Base-by-base conservation (phyloP, 805 yeast species). In the Sugiyamaella lignohabitans region DNA sequence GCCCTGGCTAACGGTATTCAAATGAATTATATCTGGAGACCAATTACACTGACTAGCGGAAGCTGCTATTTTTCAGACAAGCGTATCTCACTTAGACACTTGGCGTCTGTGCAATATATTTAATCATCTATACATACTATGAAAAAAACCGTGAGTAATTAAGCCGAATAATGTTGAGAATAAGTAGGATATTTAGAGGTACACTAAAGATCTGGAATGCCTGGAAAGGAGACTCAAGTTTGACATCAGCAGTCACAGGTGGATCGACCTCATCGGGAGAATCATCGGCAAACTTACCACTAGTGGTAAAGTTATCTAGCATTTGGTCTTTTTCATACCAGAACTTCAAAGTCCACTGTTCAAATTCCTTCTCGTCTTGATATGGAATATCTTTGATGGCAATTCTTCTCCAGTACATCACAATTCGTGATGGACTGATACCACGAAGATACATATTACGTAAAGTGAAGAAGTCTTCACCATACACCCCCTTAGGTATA, bases 281-380 rank as follows among this genome's bases (percentile, higher is more conserved):
- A 14, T 37, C 44, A 3, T 38, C 43, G 8, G 32, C 32, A 47
- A 46, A 82, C 1, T 69, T 53, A 5, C 91, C 88, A 10, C 68
- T 66, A 11, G 67, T 59, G 58, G 77, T 81, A 57, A 78, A 86
- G 16, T 62, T 59, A n/a, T 74, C 80, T 78, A 93, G 70, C 42
- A 82, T 62, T 41, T 63, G 66, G 64, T 93, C 98, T 63, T 93
- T 93, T 53, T 78, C 82, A 17, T 67, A 59, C 98, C 98, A 93
- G 8, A 76, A 66, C 2, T 73, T 64, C 50, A 70, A 72, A 40
- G 93, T 64, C 98, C 98, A 93, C 20, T 73, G 65, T 45, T 80
- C 84, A 59, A 93, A 88, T 37, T 55, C 59, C 42, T 64, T 68
- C 43, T 76, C 76, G 41, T 73, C 72, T 22, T 75, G 72, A 54